phyloP scores from a whole-genome alignment of 2,329 filamentous ascomycete genomes.

The Mycocentrospora acerina region DNA sequence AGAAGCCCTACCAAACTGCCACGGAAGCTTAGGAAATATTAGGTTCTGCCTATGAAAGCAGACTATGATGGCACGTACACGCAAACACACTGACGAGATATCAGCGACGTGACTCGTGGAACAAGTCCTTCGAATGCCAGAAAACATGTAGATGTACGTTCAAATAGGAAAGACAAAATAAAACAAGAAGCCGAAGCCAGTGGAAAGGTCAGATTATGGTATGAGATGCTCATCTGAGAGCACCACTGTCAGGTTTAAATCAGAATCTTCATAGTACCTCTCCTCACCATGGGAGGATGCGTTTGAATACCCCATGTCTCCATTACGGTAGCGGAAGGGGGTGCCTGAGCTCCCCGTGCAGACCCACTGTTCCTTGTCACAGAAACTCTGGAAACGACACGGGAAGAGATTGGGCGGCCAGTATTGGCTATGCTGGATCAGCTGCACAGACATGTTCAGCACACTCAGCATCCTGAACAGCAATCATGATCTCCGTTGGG shows the following conservation, averaged over 20 bases:
- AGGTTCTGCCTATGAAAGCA: constrained; percentile 10
- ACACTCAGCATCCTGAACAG: constrained; percentile 4
- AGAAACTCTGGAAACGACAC: constrained; percentile 17
- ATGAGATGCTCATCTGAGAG: constrained; percentile 2
- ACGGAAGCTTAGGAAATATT: constrained; percentile 22
- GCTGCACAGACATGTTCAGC: constrained; percentile 3
- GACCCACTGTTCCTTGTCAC: constrained; percentile 9
- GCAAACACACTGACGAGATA: constrained; percentile 35
- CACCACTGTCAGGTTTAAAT: constrained; percentile 13
- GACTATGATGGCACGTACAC: constrained; percentile 25
- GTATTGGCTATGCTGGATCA: constrained; percentile 2
- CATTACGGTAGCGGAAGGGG: constrained; percentile 13
- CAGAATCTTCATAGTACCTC: constrained; percentile 12
- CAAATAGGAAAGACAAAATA: constrained; percentile 13
- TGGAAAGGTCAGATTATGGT: constrained; percentile 8
- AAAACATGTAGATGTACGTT: constrained; percentile 16
- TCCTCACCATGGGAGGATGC: constrained; percentile 7
- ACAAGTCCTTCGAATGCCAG: constrained; percentile 10
- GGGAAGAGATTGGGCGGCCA: constrained; percentile 13
- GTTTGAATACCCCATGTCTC: constrained; percentile 21
- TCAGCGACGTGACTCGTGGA: constrained; percentile 24
- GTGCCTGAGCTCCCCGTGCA: constrained; percentile 17
- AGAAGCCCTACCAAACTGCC: constrained; percentile 26
- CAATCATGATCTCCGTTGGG: constrained; percentile 14
- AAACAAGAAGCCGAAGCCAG: constrained; percentile 23